Conservation (phyloP, 805 yeast genomes). For the Candida pini region DNA sequence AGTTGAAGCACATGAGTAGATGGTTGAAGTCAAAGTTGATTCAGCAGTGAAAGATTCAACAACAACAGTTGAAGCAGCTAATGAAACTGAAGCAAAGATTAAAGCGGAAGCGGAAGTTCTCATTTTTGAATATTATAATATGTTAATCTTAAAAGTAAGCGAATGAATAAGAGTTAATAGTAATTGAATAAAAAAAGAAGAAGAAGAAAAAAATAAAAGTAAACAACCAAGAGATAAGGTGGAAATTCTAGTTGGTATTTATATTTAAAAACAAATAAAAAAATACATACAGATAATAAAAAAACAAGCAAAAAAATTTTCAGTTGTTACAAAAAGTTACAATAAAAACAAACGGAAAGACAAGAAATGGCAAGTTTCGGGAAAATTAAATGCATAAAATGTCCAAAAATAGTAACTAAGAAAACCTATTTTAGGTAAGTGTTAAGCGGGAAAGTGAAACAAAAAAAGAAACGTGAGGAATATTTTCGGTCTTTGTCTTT, state of each 20-base stretch:
- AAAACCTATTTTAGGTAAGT: too few relatives aligned
- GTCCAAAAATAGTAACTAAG: too few relatives aligned
- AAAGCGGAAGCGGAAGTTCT: constrained; percentile 36
- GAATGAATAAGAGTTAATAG: constrained; percentile 1
- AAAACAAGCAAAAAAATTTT: too few relatives aligned
- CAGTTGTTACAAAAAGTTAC: too few relatives aligned
- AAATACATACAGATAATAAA: too few relatives aligned
- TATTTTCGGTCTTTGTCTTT: too few relatives aligned
- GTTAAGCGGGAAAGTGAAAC: too few relatives aligned
- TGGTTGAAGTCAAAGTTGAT: constrained; percentile 33
- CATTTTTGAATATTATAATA: constrained; percentile 37
- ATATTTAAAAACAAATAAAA: too few relatives aligned
- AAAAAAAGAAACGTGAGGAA: too few relatives aligned
- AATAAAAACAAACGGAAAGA: not conserved
- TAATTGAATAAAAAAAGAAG: not conserved
- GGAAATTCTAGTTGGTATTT: constrained; percentile 1
- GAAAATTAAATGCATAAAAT: not conserved
- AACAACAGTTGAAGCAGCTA: constrained; percentile 28
- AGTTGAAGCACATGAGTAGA: constrained; percentile 32
- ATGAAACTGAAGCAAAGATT: constrained; percentile 27
- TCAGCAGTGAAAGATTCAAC: constrained; percentile 25
- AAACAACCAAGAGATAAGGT: not conserved
- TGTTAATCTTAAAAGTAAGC: constrained; percentile 1
- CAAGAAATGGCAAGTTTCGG: not conserved
- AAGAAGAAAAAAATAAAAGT: constrained; percentile 3